These are phyloP conservation scores for Cyclotella sp. DNA, from an alignment of 108 stramenopile species.

Conservation along the genomic window DNA sequence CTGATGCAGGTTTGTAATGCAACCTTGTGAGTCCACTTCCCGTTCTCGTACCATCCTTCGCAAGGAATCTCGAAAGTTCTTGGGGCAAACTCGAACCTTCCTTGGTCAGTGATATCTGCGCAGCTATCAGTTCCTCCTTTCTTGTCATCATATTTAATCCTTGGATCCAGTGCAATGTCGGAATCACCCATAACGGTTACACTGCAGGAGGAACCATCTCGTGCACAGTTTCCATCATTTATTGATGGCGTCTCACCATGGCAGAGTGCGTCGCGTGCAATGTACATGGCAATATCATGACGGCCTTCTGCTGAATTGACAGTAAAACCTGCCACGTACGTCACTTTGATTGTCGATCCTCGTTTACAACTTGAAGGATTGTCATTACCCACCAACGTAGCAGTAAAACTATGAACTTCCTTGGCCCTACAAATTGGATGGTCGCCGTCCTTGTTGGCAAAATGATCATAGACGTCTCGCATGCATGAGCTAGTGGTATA, in stretches of 20 bases:
- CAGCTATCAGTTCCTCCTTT: slow-evolving; percentile 9
- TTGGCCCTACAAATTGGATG: slow-evolving; percentile 10
- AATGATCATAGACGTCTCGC: slow-evolving; percentile 3
- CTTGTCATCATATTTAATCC: neutral
- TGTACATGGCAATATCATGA: slow-evolving; percentile 21
- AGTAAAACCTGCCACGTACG: neutral
- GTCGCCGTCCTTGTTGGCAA: neutral
- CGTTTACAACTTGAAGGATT: slow-evolving; percentile 9
- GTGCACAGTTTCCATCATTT: slow-evolving; percentile 12
- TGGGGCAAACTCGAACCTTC: neutral
- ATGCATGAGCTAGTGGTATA: neutral
- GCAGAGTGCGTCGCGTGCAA: slow-evolving; percentile 3
- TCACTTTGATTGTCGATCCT: neutral
- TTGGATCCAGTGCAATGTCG: neutral
- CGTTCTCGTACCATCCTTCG: slow-evolving; percentile 14
- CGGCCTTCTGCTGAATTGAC: slow-evolving; percentile 2
- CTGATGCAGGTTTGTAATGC: slow-evolving; percentile 5
- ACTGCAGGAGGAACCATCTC: neutral
- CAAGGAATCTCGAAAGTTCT: slow-evolving; percentile 9
- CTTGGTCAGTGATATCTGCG: neutral
- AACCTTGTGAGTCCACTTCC: slow-evolving; percentile 5
- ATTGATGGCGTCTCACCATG: neutral
- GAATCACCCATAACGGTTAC: slow-evolving; percentile 2
- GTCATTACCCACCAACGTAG: neutral
- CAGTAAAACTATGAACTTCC: slow-evolving; percentile 2